Conservation (phyloP, 352 stramenopile genomes). For the Peronospora belbahrii region DNA sequence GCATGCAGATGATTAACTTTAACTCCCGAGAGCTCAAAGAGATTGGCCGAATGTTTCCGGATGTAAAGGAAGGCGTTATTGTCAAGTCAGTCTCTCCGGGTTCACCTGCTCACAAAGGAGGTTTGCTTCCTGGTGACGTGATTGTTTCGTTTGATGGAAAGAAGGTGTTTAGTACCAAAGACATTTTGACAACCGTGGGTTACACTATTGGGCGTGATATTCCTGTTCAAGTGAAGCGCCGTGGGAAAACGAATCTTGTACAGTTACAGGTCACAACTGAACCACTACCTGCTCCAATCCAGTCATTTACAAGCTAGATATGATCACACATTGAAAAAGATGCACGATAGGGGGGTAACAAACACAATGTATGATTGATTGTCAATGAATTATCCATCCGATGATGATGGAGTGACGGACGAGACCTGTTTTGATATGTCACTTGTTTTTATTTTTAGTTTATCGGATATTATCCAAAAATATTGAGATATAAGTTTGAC, state of each 20-base stretch:
- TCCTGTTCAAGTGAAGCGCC: conserved; percentile 53
- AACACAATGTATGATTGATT: too few relatives aligned
- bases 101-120: conserved; percentile 74
- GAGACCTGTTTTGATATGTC: too few relatives aligned
- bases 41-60: conserved; percentile 58
- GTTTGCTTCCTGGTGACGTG: conserved; percentile 61
- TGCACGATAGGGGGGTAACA: not conserved
- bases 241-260: conserved; percentile 37
- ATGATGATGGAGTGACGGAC: too few relatives aligned
- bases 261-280: conserved; percentile 56
- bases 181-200: conserved; percentile 60
- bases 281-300: conserved; percentile 38
- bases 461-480: too few relatives aligned
- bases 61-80: conserved; percentile 74
- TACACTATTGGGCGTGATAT: conserved; percentile 71
- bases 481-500: too few relatives aligned
- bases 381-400: too few relatives aligned
- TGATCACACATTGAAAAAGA: not conserved
- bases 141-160: conserved; percentile 76
- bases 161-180: conserved; percentile 59
- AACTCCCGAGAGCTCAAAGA: conserved; percentile 59
- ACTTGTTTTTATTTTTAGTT: too few relatives aligned
- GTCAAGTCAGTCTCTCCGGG: conserved; percentile 72
- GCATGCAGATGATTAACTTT: conserved; percentile 89
- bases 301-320: conserved; percentile 11